Conservation (phyloP, 2,329 filamentous ascomycete genomes). For the Talaromyces sp. region DNA sequence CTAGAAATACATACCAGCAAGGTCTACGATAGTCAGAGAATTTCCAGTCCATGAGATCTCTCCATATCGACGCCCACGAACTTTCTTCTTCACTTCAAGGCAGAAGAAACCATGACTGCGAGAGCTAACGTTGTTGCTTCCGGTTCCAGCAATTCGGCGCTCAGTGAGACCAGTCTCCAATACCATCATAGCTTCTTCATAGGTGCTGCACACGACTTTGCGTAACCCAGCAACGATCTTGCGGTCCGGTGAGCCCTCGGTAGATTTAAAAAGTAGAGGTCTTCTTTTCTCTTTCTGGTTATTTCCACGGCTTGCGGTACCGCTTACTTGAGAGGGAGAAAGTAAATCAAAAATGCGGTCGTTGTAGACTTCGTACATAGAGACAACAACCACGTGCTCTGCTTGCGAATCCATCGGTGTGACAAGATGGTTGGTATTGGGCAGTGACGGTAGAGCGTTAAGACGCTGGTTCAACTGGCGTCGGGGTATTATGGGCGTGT, state of each 20-base stretch:
- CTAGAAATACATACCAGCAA: slow-evolving; percentile 61
- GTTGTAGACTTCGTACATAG: slow-evolving; percentile 99
- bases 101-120: slow-evolving; percentile 96
- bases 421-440: slow-evolving; percentile 68
- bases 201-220: slow-evolving; percentile 79
- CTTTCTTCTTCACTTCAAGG: slow-evolving; percentile 85
- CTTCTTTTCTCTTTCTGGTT: slow-evolving; percentile 70
- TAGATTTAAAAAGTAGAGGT: slow-evolving; percentile 85
- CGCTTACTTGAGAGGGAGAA: slow-evolving; percentile 51
- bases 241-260: slow-evolving; percentile 80
- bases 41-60: slow-evolving; percentile 69
- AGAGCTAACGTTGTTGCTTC: slow-evolving; percentile 88
- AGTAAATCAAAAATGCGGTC: slow-evolving; percentile 95
- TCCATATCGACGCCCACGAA: slow-evolving; percentile 47
- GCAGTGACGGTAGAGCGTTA: slow-evolving; percentile 67
- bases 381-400: slow-evolving; percentile 84
- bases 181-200: slow-evolving; percentile 82
- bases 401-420: slow-evolving; percentile 65
- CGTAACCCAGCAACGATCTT: slow-evolving; percentile 90
- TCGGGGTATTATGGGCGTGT: slow-evolving; percentile 56
- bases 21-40: slow-evolving; percentile 81
- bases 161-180: slow-evolving; percentile 87
- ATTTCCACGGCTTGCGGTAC: slow-evolving; percentile 42
- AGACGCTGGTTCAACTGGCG: slow-evolving; percentile 64
- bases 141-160: slow-evolving; percentile 81